Evolutionary conservation across 2,329 filamentous ascomycete species (phyloP), one percentile per base, ranked within the genome.

Genomic region (Nemania bipapillata): DNA sequence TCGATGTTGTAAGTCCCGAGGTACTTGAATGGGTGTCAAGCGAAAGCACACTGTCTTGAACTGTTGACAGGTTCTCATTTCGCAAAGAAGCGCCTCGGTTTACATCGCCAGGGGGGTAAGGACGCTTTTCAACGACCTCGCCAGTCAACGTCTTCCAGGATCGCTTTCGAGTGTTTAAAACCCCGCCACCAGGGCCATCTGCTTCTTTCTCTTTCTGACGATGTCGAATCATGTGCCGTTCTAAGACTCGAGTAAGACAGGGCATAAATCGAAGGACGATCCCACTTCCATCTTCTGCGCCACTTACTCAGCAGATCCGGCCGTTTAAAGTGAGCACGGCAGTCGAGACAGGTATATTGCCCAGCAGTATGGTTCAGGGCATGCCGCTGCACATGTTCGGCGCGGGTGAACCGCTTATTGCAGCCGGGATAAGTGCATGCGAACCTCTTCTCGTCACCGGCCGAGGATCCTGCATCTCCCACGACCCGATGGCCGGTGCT

Each of bases 251-350:
- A 30, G 59, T 35, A 66, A 37, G 28, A 56, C 32, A 32, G 35
- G 22, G 12, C 35, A 59, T 22, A 45, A 22, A 35, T 53, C 11
- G 20, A 30, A 24, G 26, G 50, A n/a, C 9, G 22, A 26, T 15
- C 30, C 45, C 3, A 11, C 24, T 24, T 56, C 9, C 30, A 32
- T 32, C 26, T 35, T 37, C 11, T 42, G 28, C 7, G 49, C 22
- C 15, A 65, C 82, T 78, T 79, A 86, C 87, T 85, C 65, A 89
- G 77, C 49, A 90, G 78, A 76, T 90, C 88, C 28, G 84, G 85
- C 52, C 88, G 82, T 73, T 87, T 87, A 77, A 90, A 90, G 74
- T 89, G 86, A 30, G 87, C 86, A 65, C 84, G 83, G 70, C 89
- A 91, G 73, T 88, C 80, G 57, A 83, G 78, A 73, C 88, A 90